Evolutionary conservation across 2,329 filamentous ascomycete genomes (phyloP).

Genomic region (Sporothrix schenckii): DNA sequence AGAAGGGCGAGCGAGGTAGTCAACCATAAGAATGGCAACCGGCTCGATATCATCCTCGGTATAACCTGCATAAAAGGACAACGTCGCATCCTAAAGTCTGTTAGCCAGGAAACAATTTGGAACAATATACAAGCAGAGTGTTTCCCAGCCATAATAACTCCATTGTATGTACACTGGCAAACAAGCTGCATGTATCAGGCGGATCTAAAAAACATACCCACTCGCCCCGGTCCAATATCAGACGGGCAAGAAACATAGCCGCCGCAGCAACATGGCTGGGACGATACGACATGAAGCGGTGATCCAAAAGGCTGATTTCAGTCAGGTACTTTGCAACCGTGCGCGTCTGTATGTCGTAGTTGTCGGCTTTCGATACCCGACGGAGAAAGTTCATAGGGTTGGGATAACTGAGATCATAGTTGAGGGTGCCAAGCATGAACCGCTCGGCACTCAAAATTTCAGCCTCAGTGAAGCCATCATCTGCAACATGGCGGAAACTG

Average conservation of each 20-base stretch:
- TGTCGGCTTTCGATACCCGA: conserved; percentile 97
- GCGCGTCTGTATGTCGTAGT: conserved; percentile 97
- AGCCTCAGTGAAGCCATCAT: conserved; percentile 91
- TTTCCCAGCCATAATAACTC: background rate
- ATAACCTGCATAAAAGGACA: conserved; percentile 91
- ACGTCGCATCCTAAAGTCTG: conserved; percentile 69
- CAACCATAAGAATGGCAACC: conserved; percentile 90
- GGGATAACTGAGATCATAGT: conserved; percentile 97
- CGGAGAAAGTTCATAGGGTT: conserved; percentile 99
- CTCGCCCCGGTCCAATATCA: conserved; percentile 85
- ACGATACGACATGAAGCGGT: conserved; percentile 86
- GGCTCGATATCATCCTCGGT: conserved; percentile 90
- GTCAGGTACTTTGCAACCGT: conserved; percentile 97
- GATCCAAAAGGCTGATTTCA: conserved; percentile 94
- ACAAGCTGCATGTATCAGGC: background rate
- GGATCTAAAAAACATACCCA: conserved; percentile 68
- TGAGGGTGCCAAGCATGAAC: conserved; percentile 84
- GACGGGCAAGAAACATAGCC: conserved; percentile 90
- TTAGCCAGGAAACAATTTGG: background rate
- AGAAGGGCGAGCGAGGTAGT: conserved; percentile 89
- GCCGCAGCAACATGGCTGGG: conserved; percentile 90
- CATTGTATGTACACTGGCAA: background rate
- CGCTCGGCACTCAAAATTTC: conserved; percentile 98
- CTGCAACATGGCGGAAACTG: conserved; percentile 96
- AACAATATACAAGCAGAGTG: background rate